Evolutionary conservation across 1,139 yeast genomes (phyloP), one percentile per base, ranked within the genome.

Genomic region (Hansenula sp.): DNA sequence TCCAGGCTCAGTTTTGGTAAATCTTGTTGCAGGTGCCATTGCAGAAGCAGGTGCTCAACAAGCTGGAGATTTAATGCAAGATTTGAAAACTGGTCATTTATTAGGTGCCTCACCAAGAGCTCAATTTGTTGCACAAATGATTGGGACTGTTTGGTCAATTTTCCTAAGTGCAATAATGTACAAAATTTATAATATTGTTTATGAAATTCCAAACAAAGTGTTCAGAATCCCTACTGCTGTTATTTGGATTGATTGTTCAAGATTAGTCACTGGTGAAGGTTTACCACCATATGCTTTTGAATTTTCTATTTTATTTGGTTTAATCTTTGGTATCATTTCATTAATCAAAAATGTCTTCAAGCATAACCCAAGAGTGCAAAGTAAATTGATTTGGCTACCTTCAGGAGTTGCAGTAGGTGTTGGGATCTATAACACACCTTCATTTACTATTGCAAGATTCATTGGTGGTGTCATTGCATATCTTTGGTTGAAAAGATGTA

Each of bases 21-120:
- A 93, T 60, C 70, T 93, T 44, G 84, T 93, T 3, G 96, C 98
- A 3, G 99, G 99, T 15, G 98, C 96, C 8, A 83, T 93, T 30
- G 95, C 98, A 1, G 99, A 93, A 66, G 98, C 99, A 1, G 98
- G 99, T 8, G 97, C 99, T 2, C 98, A 93, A 65, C 99, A 93
- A 65, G 97, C 98, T 1, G 99, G 99, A 15, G 99, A 93, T 66
- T 71, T 93, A 59, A 88, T 91, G 96, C 98, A 93, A 70, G 99
- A 93, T 65, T 72, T 91, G 55, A 93, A 93, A 62, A 91, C 99
- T 0, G 98, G 99, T 0, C 95, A 88, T 64, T 65, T 93, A 41
- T 61, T 93, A 5, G 96, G 96, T 11, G 98, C 98, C 0, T 85
- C 96, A 0, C 97, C 97, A 19, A 76, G 75, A 47, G 96, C 96